Evolutionary conservation across 495 filamentous ascomycete genomes (phyloP).

Genomic region (Ascodesmis nigricans): DNA sequence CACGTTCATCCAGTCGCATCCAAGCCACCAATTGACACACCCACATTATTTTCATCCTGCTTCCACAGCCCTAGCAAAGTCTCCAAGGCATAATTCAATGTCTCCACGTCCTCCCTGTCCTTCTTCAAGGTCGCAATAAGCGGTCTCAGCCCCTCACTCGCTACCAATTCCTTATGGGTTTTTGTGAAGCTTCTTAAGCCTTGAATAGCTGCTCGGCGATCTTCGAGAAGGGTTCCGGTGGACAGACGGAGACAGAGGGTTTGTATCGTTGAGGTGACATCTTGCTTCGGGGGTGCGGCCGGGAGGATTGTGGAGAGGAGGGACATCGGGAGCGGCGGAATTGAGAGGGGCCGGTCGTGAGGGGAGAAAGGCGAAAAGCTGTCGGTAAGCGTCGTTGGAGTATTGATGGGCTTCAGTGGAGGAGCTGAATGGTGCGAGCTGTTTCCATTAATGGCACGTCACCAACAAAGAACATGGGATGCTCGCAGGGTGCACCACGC

Average conservation of each 20-base stretch:
- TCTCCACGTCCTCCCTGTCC: conserved; percentile 91
- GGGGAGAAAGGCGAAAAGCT: too few relatives aligned
- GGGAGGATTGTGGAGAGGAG: conserved; percentile 21
- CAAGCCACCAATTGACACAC: conserved; percentile 20
- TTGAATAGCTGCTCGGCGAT: conserved; percentile 77
- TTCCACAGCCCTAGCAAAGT: conserved; percentile 84
- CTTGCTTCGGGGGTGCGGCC: conserved; percentile 85
- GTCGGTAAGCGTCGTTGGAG: too few relatives aligned
- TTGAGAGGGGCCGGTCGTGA: conserved; percentile 2
- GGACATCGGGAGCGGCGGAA: conserved; percentile 13
- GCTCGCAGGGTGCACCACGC: too few relatives aligned
- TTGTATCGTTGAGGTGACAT: conserved; percentile 78
- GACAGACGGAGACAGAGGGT: conserved; percentile 67
- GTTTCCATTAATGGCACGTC: too few relatives aligned
- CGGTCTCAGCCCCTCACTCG: conserved; percentile 65
- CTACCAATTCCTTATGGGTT: conserved; percentile 87
- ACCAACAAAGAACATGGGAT: too few relatives aligned
- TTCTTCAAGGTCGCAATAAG: conserved; percentile 66
- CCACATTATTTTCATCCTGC: conserved; percentile 44
- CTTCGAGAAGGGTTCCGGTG: conserved; percentile 75
- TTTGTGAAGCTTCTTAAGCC: conserved; percentile 90
- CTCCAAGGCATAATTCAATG: conserved; percentile 80
- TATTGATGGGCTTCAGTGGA: too few relatives aligned
- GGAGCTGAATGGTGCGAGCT: too few relatives aligned
- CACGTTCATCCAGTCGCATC: too few relatives aligned